Evolutionary conservation across 2,329 filamentous ascomycete species (phyloP).

Genomic region (Paracamarosporium sp.): DNA sequence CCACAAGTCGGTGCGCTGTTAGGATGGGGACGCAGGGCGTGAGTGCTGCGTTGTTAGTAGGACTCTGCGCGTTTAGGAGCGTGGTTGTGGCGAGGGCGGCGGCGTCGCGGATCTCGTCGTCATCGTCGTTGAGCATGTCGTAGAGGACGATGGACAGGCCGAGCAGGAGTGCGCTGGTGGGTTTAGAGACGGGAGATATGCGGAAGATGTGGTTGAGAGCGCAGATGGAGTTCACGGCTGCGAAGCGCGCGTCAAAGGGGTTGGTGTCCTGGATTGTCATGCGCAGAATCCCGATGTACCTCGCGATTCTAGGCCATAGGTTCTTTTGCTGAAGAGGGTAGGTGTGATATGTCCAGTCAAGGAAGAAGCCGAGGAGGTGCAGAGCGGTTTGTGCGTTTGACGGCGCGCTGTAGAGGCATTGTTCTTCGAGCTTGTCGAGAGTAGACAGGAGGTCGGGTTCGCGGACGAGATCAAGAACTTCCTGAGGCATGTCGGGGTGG

Average conservation of each 20-base stretch:
- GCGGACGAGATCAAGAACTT: conserved; percentile 26
- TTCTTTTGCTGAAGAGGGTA: conserved; percentile 11
- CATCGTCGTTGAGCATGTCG: conserved; percentile 73
- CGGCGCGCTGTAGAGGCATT: conserved; percentile 35
- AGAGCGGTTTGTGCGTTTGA: conserved; percentile 40
- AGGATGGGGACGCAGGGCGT: conserved; percentile 56
- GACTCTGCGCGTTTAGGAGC: conserved; percentile 49
- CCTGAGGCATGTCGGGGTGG: neutral
- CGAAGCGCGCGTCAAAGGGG: conserved; percentile 69
- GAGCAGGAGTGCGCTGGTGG: conserved; percentile 24
- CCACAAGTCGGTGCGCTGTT: conserved; percentile 50
- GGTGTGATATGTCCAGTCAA: conserved; percentile 31
- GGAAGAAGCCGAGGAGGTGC: conserved; percentile 38
- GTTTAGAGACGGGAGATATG: conserved; percentile 10
- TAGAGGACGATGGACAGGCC: conserved; percentile 54
- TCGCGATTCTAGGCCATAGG: conserved; percentile 18
- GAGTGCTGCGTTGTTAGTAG: conserved; percentile 7
- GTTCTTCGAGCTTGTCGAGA: conserved; percentile 30
- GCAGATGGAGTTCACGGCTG: conserved; percentile 63
- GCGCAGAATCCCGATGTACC: conserved; percentile 39
- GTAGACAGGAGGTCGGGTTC: conserved; percentile 21
- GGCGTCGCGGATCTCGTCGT: conserved; percentile 80
- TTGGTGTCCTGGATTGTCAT: conserved; percentile 41
- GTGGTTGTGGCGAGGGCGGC: conserved; percentile 60
- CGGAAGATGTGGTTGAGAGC: conserved; percentile 47